Conservation (phyloP, 2,329 filamentous ascomycete species). For the Coleophoma eucalyptorum region DNA sequence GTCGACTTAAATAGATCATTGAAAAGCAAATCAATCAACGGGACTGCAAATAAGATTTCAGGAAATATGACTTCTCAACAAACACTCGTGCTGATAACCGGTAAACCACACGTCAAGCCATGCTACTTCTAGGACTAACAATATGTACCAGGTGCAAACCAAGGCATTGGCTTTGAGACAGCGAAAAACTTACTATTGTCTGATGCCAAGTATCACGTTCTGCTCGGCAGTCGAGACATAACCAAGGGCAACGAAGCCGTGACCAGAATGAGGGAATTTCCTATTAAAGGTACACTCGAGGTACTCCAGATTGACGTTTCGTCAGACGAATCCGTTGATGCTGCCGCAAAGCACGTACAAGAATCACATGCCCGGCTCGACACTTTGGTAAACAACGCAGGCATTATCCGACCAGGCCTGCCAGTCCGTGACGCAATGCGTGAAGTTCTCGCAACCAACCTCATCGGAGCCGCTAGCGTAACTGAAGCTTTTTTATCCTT, state of each 20-base stretch:
- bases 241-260: slow-evolving; percentile 6
- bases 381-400: slow-evolving; percentile 23
- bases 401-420: slow-evolving; percentile 3
- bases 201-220: slow-evolving; percentile 6
- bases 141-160: slow-evolving; percentile 34
- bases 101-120: neutral
- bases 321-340: slow-evolving; percentile 7
- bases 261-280: neutral
- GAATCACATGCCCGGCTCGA: slow-evolving; percentile 17
- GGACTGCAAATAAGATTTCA: neutral
- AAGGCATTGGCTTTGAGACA: slow-evolving; percentile 35
- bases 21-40: no score
- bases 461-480: slow-evolving; percentile 7
- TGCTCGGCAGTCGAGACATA: slow-evolving; percentile 9
- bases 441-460: slow-evolving; percentile 7
- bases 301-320: slow-evolving; percentile 14
- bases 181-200: slow-evolving; percentile 16
- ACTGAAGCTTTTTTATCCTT: slow-evolving; percentile 16
- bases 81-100: neutral
- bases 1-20: no score
- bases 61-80: neutral
- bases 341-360: slow-evolving; percentile 5
- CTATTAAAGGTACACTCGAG: slow-evolving; percentile 9
- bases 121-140: neutral
- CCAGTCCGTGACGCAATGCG: neutral